Conservation (phyloP, 805 yeast species). For the Nakazawaea ishiwadae region DNA sequence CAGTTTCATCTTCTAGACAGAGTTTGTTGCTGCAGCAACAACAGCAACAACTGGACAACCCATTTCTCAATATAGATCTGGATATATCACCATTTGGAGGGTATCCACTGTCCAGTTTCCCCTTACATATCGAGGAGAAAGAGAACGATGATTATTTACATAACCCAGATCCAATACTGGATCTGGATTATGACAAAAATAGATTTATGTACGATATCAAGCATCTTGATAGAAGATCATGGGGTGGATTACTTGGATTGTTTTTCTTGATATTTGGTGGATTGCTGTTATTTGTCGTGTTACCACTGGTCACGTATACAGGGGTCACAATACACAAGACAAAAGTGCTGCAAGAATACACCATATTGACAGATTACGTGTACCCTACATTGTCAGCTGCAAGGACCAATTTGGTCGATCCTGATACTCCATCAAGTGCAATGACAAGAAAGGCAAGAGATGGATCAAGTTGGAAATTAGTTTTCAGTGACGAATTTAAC, state of each 20-base stretch:
- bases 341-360: slow-evolving; percentile 27
- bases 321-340: slow-evolving; percentile 42
- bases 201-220: slow-evolving; percentile 62
- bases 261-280: slow-evolving; percentile 55
- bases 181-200: slow-evolving; percentile 77
- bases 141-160: slow-evolving; percentile 94
- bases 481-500: slow-evolving; percentile 88
- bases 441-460: slow-evolving; percentile 45
- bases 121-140: slow-evolving; percentile 85
- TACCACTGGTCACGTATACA: slow-evolving; percentile 82
- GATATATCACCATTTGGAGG: slow-evolving; percentile 95
- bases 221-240: slow-evolving; percentile 58
- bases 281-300: slow-evolving; percentile 62
- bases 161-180: slow-evolving; percentile 93
- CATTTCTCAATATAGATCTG: slow-evolving; percentile 42
- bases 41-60: slow-evolving; percentile 21
- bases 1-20: slow-evolving; percentile 40
- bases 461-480: slow-evolving; percentile 71
- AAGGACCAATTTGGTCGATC: slow-evolving; percentile 59
- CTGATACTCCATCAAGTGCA: slow-evolving; percentile 57
- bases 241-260: slow-evolving; percentile 60
- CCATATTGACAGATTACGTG: slow-evolving; percentile 46
- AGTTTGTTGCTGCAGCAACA: slow-evolving; percentile 18
- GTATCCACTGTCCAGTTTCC: slow-evolving; percentile 90
- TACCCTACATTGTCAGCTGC: slow-evolving; percentile 58